These are phyloP conservation scores for Backusella macrospora DNA, from an alignment of 192 early-diverging fungal genomes.

Conservation along the genomic window DNA sequence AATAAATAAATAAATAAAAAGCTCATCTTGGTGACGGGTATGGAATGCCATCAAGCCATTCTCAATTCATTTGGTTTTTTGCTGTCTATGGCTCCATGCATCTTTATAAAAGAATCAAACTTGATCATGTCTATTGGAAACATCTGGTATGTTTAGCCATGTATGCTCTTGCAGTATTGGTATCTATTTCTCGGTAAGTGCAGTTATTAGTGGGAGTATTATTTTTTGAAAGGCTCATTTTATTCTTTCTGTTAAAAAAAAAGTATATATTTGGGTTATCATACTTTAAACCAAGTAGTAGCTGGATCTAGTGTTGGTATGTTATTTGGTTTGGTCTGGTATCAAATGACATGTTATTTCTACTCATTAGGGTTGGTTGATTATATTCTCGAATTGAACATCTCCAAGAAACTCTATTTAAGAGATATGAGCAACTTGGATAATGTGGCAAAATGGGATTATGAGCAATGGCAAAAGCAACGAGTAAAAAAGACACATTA, in stretches of 20 bases:
- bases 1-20: slow-evolving; percentile 28
- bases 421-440: slow-evolving; percentile 48
- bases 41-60: slow-evolving; percentile 85
- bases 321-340: slow-evolving; percentile 63
- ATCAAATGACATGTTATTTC: slow-evolving; percentile 36
- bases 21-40: slow-evolving; percentile 73
- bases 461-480: slow-evolving; percentile 46
- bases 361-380: slow-evolving; percentile 46
- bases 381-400: slow-evolving; percentile 41
- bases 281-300: slow-evolving; percentile 72
- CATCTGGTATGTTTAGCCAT: slow-evolving; percentile 21
- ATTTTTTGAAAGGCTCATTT: too few species aligned
- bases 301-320: slow-evolving; percentile 63
- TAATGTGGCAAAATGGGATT: slow-evolving; percentile 56
- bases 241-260: not conserved
- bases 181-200: slow-evolving; percentile 35
- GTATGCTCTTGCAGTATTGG: slow-evolving; percentile 24
- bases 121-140: slow-evolving; percentile 33
- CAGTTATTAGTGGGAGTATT: not conserved
- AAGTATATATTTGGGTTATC: slow-evolving; percentile 75
- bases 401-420: slow-evolving; percentile 48
- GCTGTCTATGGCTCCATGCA: slow-evolving; percentile 60
- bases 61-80: slow-evolving; percentile 83
- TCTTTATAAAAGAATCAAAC: slow-evolving; percentile 37
- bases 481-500: not conserved